A percentile compares a stretch with the other conserved stretches of the same genome.
Conservation (phyloP, 768 basidiomycete species). For the Suillus discolor region DNA sequence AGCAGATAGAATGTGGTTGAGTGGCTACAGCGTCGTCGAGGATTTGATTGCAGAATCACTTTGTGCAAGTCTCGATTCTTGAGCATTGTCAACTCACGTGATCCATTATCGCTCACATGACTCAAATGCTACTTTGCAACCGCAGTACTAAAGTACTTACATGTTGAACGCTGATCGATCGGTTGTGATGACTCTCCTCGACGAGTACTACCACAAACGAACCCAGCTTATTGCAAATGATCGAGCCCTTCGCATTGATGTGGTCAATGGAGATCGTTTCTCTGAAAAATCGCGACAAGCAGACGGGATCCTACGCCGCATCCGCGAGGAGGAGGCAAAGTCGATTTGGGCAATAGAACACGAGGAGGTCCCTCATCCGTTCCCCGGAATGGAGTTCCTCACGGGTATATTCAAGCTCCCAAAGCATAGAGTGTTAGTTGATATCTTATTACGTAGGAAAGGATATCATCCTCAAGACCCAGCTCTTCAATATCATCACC, state of each 20-base stretch:
- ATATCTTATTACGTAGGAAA: slow-evolving; percentile 40
- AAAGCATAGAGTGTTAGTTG: slow-evolving; percentile 1
- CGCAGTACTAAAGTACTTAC: no score
- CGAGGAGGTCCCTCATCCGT: slow-evolving; percentile 58
- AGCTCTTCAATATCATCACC: slow-evolving; percentile 60
- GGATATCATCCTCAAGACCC: slow-evolving; percentile 59
- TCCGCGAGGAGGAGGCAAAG: slow-evolving; percentile 56
- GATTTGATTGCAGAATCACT: background rate
- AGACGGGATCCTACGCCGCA: slow-evolving; percentile 54
- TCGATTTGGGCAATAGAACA: slow-evolving; percentile 62
- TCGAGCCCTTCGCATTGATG: slow-evolving; percentile 53
- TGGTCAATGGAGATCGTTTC: background rate
- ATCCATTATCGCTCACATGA: slow-evolving; percentile 15
- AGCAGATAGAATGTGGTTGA: background rate
- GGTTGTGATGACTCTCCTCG: slow-evolving; percentile 13
- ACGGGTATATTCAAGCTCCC: slow-evolving; percentile 47
- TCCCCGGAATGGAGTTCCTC: slow-evolving; percentile 80
- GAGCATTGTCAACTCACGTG: slow-evolving; percentile 11
- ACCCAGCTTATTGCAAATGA: slow-evolving; percentile 40
- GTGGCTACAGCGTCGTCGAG: background rate
- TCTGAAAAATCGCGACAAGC: slow-evolving; percentile 41
- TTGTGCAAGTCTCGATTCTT: background rate
- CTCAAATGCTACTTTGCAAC: background rate
- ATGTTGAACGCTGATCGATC: background rate
- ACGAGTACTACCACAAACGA: slow-evolving; percentile 29